Percentiles rank a stretch among this genome's conserved stretches.
phyloP scores from a whole-genome alignment of 2,329 filamentous ascomycete genomes.

The Blastomyces silverae region DNA sequence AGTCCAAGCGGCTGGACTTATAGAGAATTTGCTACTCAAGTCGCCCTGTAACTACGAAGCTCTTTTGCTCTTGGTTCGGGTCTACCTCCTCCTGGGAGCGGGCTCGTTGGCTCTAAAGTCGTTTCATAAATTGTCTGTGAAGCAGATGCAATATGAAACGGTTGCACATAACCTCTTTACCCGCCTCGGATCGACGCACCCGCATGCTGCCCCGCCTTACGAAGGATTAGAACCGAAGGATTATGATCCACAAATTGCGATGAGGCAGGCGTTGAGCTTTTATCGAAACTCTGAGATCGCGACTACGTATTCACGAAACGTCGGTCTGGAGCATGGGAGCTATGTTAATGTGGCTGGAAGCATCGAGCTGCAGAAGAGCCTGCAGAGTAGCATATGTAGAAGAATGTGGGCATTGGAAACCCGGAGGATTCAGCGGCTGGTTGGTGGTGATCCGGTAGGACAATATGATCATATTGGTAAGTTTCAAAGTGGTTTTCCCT shows the following conservation, averaged over 20 bases:
- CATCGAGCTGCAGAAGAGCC: slow-evolving; percentile 36
- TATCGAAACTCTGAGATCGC: slow-evolving; percentile 37
- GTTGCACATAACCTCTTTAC: slow-evolving; percentile 45
- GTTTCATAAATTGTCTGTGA: slow-evolving; percentile 43
- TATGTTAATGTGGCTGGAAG: slow-evolving; percentile 42
- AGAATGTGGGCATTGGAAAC: slow-evolving; percentile 41
- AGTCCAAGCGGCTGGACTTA: slow-evolving; percentile 31
- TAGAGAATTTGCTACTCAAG: slow-evolving; percentile 37
- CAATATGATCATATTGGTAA: slow-evolving; percentile 37
- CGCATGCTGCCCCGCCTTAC: slow-evolving; percentile 37
- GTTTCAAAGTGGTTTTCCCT: slow-evolving; percentile 17
- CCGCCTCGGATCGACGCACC: slow-evolving; percentile 44
- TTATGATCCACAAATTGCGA: slow-evolving; percentile 38
- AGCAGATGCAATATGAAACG: slow-evolving; percentile 45
- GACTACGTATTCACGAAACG: slow-evolving; percentile 32
- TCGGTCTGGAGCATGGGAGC: slow-evolving; percentile 38
- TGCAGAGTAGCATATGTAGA: slow-evolving; percentile 38
- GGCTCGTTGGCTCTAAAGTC: slow-evolving; percentile 42
- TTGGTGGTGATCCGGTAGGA: slow-evolving; percentile 33
- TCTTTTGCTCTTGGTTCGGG: slow-evolving; percentile 39
- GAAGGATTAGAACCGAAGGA: slow-evolving; percentile 38
- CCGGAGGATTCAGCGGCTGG: slow-evolving; percentile 37
- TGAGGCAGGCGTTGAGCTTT: slow-evolving; percentile 38
- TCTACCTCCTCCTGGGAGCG: slow-evolving; percentile 41
- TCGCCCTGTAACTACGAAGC: slow-evolving; percentile 45